Percentiles rank a stretch among this genome's conserved stretches.
Evolutionary conservation across 371 early-diverging fungal species (phyloP).

Genomic region (Mortierella sp.): DNA sequence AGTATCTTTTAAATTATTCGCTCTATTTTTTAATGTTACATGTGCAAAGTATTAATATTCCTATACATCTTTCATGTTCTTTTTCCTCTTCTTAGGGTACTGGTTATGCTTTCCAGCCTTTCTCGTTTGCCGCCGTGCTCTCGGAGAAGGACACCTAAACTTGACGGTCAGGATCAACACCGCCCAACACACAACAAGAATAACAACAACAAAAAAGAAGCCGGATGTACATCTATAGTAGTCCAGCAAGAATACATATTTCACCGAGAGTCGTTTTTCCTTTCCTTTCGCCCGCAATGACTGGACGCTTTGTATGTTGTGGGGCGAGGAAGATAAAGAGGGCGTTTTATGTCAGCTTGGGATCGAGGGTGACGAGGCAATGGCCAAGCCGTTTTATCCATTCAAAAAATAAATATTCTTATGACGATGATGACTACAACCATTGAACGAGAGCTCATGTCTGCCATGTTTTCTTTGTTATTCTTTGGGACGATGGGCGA

Average conservation of each 20-base stretch:
- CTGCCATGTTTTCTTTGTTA: background rate
- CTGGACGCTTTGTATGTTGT: background rate
- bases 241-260: background rate
- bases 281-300: background rate
- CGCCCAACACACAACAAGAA: background rate
- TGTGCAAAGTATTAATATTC: slow-evolving; percentile 17
- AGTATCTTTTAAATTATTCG: background rate
- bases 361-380: too few relatives aligned
- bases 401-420: background rate
- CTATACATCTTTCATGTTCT: background rate
- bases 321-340: background rate
- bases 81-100: slow-evolving; percentile 62
- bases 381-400: background rate
- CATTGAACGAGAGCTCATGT: background rate
- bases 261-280: background rate
- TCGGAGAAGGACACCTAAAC: slow-evolving; percentile 10
- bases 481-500: too few relatives aligned
- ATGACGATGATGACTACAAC: background rate
- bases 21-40: background rate
- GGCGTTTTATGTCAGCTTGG: background rate
- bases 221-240: background rate
- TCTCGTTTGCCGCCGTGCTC: slow-evolving; percentile 66
- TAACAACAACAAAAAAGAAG: background rate
- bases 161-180: background rate
- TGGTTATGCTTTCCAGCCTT: slow-evolving; percentile 88